A percentile compares a stretch with the other conserved stretches of the same genome.
Evolutionary conservation across 495 filamentous ascomycete species (phyloP).

Genomic region (Aspergillus diversus): DNA sequence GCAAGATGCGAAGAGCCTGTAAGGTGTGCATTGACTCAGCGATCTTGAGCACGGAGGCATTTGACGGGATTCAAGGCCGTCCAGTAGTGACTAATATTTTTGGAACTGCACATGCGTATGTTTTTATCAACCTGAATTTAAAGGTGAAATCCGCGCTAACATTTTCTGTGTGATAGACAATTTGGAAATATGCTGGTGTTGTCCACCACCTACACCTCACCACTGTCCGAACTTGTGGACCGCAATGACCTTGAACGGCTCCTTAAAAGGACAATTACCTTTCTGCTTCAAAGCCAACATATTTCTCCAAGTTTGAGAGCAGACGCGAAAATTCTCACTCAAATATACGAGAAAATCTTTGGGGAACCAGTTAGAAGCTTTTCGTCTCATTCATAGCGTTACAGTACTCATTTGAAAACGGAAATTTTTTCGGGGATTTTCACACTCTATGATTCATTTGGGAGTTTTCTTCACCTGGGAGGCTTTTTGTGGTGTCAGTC

Average conservation of each 20-base stretch:
- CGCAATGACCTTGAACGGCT: slow-evolving; percentile 51
- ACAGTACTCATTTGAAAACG: not conserved
- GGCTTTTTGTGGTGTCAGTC: too few species aligned
- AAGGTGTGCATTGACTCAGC: slow-evolving; percentile 70
- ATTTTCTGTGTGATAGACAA: slow-evolving; percentile 62
- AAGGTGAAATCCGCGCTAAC: slow-evolving; percentile 4
- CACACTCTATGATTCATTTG: too few species aligned
- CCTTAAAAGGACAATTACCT: slow-evolving; percentile 66
- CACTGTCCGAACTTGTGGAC: slow-evolving; percentile 56
- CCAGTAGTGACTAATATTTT: slow-evolving; percentile 92
- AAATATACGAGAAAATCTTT: slow-evolving; percentile 59
- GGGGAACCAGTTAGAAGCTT: slow-evolving; percentile 32
- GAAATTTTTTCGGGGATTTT: not conserved
- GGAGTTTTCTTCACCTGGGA: too few species aligned
- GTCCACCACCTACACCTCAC: slow-evolving; percentile 71
- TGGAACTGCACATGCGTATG: slow-evolving; percentile 96
- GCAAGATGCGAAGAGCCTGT: slow-evolving; percentile 54
- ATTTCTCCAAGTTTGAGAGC: slow-evolving; percentile 68
- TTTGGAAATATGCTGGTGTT: slow-evolving; percentile 94
- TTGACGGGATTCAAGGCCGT: slow-evolving; percentile 70
- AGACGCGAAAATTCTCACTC: slow-evolving; percentile 69
- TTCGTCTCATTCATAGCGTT: not conserved
- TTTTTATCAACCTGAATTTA: slow-evolving; percentile 18
- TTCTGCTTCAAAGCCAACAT: slow-evolving; percentile 63
- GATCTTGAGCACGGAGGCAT: slow-evolving; percentile 82